Conservation (phyloP, 257 asterid species). For the Nicotiana undulata region DNA sequence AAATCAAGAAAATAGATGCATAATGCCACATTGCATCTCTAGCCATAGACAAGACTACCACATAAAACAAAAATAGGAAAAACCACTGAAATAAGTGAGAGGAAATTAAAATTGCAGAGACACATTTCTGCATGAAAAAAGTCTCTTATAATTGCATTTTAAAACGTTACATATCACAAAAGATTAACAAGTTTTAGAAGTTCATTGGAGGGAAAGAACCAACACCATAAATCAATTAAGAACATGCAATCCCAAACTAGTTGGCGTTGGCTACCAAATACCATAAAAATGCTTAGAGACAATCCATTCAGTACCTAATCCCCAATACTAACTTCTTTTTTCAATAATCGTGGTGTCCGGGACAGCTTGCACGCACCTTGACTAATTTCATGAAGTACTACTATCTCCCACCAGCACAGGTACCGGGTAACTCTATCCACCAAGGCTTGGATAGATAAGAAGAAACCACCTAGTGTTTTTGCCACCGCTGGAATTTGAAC, state of each 20-base stretch:
- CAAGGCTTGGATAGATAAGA: no score
- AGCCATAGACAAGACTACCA: neutral
- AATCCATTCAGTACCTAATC: neutral
- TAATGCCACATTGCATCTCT: neutral
- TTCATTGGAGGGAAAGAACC: neutral
- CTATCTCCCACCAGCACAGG: no score
- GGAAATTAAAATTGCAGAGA: neutral
- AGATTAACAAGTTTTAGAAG: neutral
- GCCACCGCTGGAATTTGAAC: no score
- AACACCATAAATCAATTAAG: neutral
- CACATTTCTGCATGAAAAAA: neutral
- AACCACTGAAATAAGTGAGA: neutral
- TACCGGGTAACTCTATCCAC: no score
- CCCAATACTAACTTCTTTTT: neutral
- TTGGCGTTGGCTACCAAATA: neutral
- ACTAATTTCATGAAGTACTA: no score
- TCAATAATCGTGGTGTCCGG: no score
- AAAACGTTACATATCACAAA: neutral
- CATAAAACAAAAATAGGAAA: neutral
- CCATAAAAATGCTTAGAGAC: neutral
- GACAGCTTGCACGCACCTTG: no score
- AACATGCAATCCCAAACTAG: neutral
- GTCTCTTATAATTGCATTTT: neutral
- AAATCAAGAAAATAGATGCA: neutral
- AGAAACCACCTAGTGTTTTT: no score